Base-by-base conservation (phyloP, 805 yeast genomes). In the Limtongia smithiae region DNA sequence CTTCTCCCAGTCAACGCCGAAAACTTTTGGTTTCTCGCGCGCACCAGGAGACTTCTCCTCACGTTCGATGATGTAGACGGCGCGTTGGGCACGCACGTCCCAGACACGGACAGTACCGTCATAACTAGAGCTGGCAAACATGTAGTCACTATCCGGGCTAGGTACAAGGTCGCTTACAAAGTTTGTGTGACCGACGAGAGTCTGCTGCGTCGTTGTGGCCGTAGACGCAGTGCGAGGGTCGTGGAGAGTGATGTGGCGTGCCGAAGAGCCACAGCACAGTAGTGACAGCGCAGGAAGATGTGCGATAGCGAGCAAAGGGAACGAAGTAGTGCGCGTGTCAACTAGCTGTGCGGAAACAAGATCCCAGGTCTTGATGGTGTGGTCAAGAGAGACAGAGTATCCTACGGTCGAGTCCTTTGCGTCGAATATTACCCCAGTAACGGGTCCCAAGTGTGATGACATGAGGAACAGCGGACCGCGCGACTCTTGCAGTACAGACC, bases 351-450 rank as follows among this genome's bases (percentile, higher is more conserved):
- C 73, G 1, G 97, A 90, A 15, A 87, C 85, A 61, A 93, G 73
- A 73, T 93, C 98, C 97, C 97, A 93, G 0, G 98, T 93, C 63
- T 85, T 85, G 57, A 93, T 81, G 0, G 95, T 81, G 66, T 93
- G 98, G 70, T 93, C 97, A 66, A 89, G 96, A 4, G 97, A 85
- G 1, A 86, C 96, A 0, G 97, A 88, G 68, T 93, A 91, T 9
- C 83, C 95, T 4, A 91, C 95, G 0, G 94, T 78, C 38, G 75
- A 56, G 66, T 91, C 97, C 18, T 72, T 70, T 2, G 72, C 64
- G 62, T 86, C 95, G 64, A 89, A 87, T 12, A 79, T 74, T 21
- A 87, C 85, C 33, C 78, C 94, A 62, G 88, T 93, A 20, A 91
- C 97, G 2, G 97, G 95, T 32, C 82, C 88, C 15, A 78, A 66